Evolutionary conservation across 352 stramenopile species (phyloP), one percentile per base, ranked within the genome.

Genomic region (Aphanomyces stellatus): DNA sequence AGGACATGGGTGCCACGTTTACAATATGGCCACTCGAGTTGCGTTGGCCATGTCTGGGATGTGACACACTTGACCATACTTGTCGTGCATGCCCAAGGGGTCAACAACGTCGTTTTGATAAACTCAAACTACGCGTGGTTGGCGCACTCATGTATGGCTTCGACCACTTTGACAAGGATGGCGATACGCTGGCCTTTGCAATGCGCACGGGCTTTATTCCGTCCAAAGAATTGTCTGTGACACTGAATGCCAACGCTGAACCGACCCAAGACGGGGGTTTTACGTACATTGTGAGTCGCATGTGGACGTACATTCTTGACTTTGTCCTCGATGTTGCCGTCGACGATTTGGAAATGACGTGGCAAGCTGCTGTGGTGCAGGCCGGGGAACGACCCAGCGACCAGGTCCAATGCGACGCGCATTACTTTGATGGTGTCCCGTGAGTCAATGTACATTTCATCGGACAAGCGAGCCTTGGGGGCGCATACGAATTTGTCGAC

Each of bases 261-360:
- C 0, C 1, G 17, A 37, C 71, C 1, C 71, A 82, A 41, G 49
- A 74, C 0, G 17, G 13, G 25, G 49, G 19, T 11, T 4, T 19
- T 7, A 76, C 80, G 1, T 82, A 76, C 53, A 73, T 75, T 10
- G 75, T 88, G 60, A 78, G 88, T 56, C 80, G 86, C 62, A 80
- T 85, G 27, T 76, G 82, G 3, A 81, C 77, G 53, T 88, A 90
- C 65, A 61, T 88, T 10, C 76, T 88, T 51, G 82, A 80, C 0
- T 72, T 90, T 25, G 86, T 90, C 40, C 69, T 90, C 8, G 79
- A 88, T 35, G 78, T 88, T 0, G 77, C 80, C 1, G 83, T 78
- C 57, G 46, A 74, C 15, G 75, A 87, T 31, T 63, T 90, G 27
- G 80, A 87, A 48, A 69, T 71, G 6, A 73, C 72, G n/a, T 87